These are phyloP conservation scores for Ogataea angusta DNA, from an alignment of 805 yeast genomes.

Conservation along the genomic window DNA sequence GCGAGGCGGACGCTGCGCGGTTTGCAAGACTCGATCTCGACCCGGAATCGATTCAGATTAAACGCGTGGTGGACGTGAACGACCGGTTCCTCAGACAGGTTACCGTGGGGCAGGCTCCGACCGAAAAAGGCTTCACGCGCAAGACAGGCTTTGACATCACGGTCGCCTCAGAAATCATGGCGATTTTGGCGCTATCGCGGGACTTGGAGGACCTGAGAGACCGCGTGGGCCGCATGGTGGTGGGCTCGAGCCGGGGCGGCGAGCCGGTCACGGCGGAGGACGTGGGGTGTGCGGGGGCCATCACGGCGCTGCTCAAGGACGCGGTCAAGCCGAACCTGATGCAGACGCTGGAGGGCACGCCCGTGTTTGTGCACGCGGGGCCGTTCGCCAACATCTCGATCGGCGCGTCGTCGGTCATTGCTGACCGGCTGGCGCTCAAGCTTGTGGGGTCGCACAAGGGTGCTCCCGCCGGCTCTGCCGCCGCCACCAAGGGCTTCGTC, in stretches of 20 bases:
- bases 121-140: conserved; percentile 72
- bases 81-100: conserved; percentile 77
- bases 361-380: conserved; percentile 84
- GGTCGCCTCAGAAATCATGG: conserved; percentile 86
- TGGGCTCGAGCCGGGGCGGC: conserved; percentile 65
- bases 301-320: conserved; percentile 76
- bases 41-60: conserved; percentile 77
- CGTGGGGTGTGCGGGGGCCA: conserved; percentile 82
- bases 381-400: conserved; percentile 86
- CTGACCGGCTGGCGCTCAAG: conserved; percentile 79
- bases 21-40: conserved; percentile 74
- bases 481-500: conserved; percentile 65
- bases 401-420: conserved; percentile 81
- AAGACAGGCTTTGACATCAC: conserved; percentile 79
- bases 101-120: conserved; percentile 77
- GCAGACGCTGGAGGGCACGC: conserved; percentile 89
- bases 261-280: conserved; percentile 81
- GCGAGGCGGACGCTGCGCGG: conserved; percentile 59
- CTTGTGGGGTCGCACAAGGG: conserved; percentile 53
- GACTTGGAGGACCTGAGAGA: conserved; percentile 69
- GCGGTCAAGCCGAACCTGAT: conserved; percentile 81
- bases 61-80: conserved; percentile 81
- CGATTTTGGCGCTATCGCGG: conserved; percentile 71
- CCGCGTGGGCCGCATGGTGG: conserved; percentile 72
- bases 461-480: conserved; percentile 33